These are phyloP conservation scores for Phaeophleospora eucalypticola DNA, from an alignment of 2,329 filamentous ascomycete species.

Conservation along the genomic window DNA sequence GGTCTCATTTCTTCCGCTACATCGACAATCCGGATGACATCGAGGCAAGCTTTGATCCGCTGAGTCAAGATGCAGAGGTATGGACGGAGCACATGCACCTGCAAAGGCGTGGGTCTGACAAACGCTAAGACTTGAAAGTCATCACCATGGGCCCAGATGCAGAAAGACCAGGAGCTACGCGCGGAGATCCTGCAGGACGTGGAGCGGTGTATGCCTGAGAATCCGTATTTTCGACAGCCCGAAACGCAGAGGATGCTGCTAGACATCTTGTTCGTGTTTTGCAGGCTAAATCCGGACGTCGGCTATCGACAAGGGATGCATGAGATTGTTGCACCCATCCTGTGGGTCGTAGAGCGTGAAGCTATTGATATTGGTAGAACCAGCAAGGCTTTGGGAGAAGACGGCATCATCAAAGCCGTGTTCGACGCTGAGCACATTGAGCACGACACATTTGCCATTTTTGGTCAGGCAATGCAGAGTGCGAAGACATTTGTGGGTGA, in stretches of 20 bases:
- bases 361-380: conserved; percentile 55
- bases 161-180: conserved; percentile 76
- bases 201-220: conserved; percentile 82
- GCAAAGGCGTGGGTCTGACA: conserved; percentile 19
- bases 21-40: conserved; percentile 82
- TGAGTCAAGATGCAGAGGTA: conserved; percentile 76
- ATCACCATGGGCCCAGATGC: conserved; percentile 87
- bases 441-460: conserved; percentile 84
- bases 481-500: conserved; percentile 63
- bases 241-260: conserved; percentile 75
- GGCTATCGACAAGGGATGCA: conserved; percentile 99
- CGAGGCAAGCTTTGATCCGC: conserved; percentile 69
- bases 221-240: conserved; percentile 79
- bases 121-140: conserved; percentile 51
- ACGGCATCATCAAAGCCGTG: conserved; percentile 35
- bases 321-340: conserved; percentile 82
- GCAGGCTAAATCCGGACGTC: conserved; percentile 80
- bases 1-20: conserved; percentile 71
- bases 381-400: conserved; percentile 29
- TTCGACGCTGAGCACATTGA: conserved; percentile 74
- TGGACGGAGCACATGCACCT: conserved; percentile 19
- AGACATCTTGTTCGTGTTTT: conserved; percentile 90
- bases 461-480: conserved; percentile 80
- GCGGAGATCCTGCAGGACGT: conserved; percentile 94
- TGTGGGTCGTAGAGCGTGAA: conserved; percentile 80